A percentile compares a stretch with the other conserved stretches of the same genome.
These are phyloP conservation scores for Botryotinia calthae DNA, from an alignment of 2,329 filamentous ascomycete species.

Conservation along the genomic window DNA sequence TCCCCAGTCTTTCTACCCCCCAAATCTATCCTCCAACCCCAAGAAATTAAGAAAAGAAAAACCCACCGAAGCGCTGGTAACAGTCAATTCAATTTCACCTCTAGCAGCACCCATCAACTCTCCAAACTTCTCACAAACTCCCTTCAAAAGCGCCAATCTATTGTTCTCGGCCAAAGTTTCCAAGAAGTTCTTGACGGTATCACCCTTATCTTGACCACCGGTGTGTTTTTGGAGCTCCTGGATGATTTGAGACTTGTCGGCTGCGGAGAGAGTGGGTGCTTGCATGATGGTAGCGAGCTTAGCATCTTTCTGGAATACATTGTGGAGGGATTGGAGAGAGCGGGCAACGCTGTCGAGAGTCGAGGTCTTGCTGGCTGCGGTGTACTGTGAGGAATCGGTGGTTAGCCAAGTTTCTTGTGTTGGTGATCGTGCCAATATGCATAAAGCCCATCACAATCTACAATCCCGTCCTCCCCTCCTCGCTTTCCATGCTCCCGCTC, in stretches of 20 bases:
- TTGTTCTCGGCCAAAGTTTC: constrained; percentile 92
- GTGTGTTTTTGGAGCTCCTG: constrained; percentile 83
- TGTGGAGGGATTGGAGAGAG: constrained; percentile 68
- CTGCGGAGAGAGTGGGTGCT: constrained; percentile 72
- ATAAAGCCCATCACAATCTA: not conserved
- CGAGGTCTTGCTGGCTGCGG: constrained; percentile 84
- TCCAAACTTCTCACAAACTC: constrained; percentile 82
- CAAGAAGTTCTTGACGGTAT: constrained; percentile 93
- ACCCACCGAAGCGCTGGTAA: constrained; percentile 85
- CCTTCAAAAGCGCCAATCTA: constrained; percentile 77
- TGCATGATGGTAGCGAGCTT: constrained; percentile 75
- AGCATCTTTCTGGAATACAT: constrained; percentile 74
- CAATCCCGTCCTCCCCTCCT: not conserved
- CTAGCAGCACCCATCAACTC: constrained; percentile 83
- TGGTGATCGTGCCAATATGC: not conserved
- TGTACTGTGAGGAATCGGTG: constrained; percentile 64
- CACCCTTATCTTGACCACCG: constrained; percentile 64
- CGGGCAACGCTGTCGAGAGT: constrained; percentile 82
- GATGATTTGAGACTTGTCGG: constrained; percentile 84
- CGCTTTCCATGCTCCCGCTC: not conserved
- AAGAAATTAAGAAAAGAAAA: not conserved
- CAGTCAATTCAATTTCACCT: constrained; percentile 89
- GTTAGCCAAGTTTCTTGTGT: constrained; percentile 20
- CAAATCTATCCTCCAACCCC: not conserved
- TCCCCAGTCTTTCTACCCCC: not conserved